Evolutionary conservation across 2,329 filamentous ascomycete species (phyloP).

Genomic region (Triangularia setosa): DNA sequence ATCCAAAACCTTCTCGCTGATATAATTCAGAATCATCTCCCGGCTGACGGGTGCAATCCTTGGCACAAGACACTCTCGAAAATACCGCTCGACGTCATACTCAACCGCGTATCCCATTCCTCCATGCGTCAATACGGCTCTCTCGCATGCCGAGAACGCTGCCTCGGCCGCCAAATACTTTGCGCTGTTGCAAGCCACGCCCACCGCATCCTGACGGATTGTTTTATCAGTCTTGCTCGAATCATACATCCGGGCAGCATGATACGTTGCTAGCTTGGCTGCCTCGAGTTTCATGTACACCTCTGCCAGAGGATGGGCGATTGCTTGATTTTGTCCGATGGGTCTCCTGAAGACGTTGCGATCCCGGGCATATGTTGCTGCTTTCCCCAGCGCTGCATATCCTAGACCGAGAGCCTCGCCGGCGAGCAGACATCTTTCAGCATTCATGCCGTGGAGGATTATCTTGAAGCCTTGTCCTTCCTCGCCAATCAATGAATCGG

Average conservation of each 20-base stretch:
- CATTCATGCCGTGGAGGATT: constrained; percentile 76
- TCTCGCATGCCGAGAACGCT: constrained; percentile 59
- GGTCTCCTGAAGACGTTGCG: constrained; percentile 62
- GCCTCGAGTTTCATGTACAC: constrained; percentile 63
- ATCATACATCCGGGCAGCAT: constrained; percentile 61
- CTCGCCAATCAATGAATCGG: constrained; percentile 61
- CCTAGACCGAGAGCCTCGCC: constrained; percentile 78
- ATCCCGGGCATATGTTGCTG: constrained; percentile 62
- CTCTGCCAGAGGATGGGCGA: constrained; percentile 62
- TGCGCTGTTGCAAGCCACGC: constrained; percentile 63
- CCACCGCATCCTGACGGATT: constrained; percentile 53
- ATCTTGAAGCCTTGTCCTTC: constrained; percentile 78
- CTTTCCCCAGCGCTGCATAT: constrained; percentile 64
- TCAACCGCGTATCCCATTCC: constrained; percentile 64
- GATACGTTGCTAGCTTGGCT: constrained; percentile 62
- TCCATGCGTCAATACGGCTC: constrained; percentile 55
- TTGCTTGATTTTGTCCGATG: constrained; percentile 63
- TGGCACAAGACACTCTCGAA: constrained; percentile 62
- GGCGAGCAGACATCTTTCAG: constrained; percentile 69
- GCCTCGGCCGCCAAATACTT: constrained; percentile 68
- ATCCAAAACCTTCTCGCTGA: constrained; percentile 63
- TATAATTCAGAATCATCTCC: constrained; percentile 75
- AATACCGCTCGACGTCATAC: constrained; percentile 63
- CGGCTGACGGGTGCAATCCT: constrained; percentile 61
- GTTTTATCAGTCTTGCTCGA: constrained; percentile 45